phyloP scores from a whole-genome alignment of 2,329 filamentous ascomycete species.

The Alternaria dauci region DNA sequence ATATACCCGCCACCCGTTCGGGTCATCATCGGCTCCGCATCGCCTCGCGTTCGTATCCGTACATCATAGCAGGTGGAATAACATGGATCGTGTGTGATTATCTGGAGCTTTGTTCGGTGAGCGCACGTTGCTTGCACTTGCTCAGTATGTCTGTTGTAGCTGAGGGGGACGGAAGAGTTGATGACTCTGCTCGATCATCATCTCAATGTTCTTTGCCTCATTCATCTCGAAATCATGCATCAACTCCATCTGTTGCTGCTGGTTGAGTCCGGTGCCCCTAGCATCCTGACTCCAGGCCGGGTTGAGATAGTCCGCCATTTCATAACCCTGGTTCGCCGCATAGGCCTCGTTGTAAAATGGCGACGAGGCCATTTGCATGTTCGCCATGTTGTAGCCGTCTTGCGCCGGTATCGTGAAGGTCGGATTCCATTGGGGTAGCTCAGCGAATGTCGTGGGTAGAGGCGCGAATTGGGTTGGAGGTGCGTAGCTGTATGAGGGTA shows the following conservation, averaged over 20 bases:
- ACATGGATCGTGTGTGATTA: background rate
- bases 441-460: constrained; percentile 49
- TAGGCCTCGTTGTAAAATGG: constrained; percentile 46
- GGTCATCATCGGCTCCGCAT: background rate
- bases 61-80: background rate
- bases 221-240: constrained; percentile 78
- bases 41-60: background rate
- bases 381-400: constrained; percentile 37
- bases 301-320: constrained; percentile 56
- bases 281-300: constrained; percentile 65
- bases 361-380: constrained; percentile 38
- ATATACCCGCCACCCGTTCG: background rate
- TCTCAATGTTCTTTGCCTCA: constrained; percentile 51
- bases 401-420: constrained; percentile 46
- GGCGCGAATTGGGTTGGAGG: constrained; percentile 43
- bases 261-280: constrained; percentile 65
- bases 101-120: background rate
- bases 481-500: constrained; percentile 42
- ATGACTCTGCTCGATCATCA: constrained; percentile 54
- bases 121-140: background rate
- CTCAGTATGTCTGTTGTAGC: constrained; percentile 42
- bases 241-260: constrained; percentile 82
- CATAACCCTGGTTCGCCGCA: constrained; percentile 46
- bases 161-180: constrained; percentile 46
- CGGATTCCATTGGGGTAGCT: constrained; percentile 49